Conservation (phyloP, 768 basidiomycete genomes). For the Tulasnella sp. region DNA sequence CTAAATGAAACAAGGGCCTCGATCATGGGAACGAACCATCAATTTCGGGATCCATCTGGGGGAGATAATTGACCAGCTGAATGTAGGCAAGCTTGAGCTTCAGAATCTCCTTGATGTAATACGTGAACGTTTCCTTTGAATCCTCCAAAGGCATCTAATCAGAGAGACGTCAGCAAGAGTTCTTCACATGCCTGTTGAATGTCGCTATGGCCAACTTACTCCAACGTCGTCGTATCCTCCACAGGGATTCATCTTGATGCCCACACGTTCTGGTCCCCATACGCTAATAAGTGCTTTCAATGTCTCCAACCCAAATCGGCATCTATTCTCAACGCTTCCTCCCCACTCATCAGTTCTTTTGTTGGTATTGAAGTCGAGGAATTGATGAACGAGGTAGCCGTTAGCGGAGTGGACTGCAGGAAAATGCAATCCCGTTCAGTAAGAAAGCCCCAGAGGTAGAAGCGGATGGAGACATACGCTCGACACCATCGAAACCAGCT, state of each 20-base stretch:
- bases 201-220: slow-evolving; percentile 26
- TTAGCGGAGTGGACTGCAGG: slow-evolving; percentile 27
- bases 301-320: slow-evolving; percentile 36
- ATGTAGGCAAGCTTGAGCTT: slow-evolving; percentile 32
- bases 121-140: slow-evolving; percentile 37
- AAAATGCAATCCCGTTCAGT: neutral
- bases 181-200: neutral
- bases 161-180: neutral
- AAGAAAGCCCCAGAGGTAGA: neutral
- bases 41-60: slow-evolving; percentile 26
- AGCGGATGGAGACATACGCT: slow-evolving; percentile 30
- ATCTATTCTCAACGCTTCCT: slow-evolving; percentile 38
- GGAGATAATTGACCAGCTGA: slow-evolving; percentile 30
- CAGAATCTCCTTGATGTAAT: slow-evolving; percentile 38
- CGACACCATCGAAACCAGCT: slow-evolving; percentile 53
- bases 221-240: slow-evolving; percentile 42
- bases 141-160: slow-evolving; percentile 41
- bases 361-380: slow-evolving; percentile 34
- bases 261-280: slow-evolving; percentile 40
- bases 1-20: neutral
- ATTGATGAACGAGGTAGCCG: slow-evolving; percentile 36
- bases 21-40: slow-evolving; percentile 28
- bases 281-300: slow-evolving; percentile 33
- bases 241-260: slow-evolving; percentile 40
- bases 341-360: slow-evolving; percentile 40